A percentile compares a stretch with the other conserved stretches of the same genome.
Evolutionary conservation across 169 alveolate genomes (phyloP).

Genomic region (Babesia bovis): DNA sequence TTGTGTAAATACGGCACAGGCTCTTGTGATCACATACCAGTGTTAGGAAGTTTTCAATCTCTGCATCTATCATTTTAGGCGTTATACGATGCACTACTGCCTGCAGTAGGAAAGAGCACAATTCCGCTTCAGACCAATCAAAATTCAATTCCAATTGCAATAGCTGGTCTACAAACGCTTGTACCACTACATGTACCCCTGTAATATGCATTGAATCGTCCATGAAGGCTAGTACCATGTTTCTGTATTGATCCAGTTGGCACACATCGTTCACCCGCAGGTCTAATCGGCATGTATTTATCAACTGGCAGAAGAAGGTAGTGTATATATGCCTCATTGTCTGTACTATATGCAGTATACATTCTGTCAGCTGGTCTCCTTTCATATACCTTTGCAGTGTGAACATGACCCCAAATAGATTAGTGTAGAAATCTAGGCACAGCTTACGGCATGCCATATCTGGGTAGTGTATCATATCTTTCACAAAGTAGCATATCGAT

Average conservation of each 20-base stretch:
- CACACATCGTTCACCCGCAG: not conserved
- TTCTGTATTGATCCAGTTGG: conserved; percentile 13
- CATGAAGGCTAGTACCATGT: conserved; percentile 13
- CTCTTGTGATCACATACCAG: conserved; percentile 1
- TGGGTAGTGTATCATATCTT: conserved; percentile 8
- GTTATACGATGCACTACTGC: conserved; percentile 23
- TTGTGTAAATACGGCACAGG: not conserved
- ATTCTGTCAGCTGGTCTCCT: conserved; percentile 15
- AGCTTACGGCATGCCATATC: conserved; percentile 27
- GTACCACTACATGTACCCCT: conserved; percentile 20
- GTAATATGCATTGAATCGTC: conserved; percentile 16
- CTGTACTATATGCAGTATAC: conserved; percentile 27
- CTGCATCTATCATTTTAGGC: conserved; percentile 2
- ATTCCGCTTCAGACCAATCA: conserved; percentile 32
- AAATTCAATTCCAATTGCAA: not conserved
- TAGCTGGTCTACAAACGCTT: conserved; percentile 3
- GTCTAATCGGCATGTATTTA: conserved; percentile 1
- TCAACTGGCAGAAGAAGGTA: conserved; percentile 15
- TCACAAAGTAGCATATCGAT: conserved; percentile 17
- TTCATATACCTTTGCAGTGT: conserved; percentile 4
- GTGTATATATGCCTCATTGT: conserved; percentile 21
- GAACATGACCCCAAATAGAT: conserved; percentile 10
- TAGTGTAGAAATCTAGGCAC: conserved; percentile 32
- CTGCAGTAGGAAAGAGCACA: not conserved
- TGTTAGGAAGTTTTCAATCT: conserved; percentile 8